Evolutionary conservation across 371 early-diverging fungal species (phyloP).

Genomic region (Mortierella sp.): DNA sequence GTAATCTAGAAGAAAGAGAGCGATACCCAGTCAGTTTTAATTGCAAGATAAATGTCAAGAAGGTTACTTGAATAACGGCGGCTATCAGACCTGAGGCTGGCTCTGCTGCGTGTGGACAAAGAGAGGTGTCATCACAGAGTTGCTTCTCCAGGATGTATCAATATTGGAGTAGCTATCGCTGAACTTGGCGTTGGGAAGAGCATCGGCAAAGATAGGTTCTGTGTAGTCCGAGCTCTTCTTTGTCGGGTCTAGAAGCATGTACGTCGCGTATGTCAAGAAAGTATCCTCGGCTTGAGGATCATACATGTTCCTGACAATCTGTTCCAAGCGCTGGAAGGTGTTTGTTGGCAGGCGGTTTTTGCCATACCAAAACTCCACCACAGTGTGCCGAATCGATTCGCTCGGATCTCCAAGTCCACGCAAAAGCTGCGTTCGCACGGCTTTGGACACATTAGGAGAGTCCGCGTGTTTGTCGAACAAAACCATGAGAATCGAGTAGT

Average conservation of each 20-base stretch:
- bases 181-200: conserved; percentile 75
- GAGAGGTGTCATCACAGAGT: conserved; percentile 76
- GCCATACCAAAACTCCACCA: conserved; percentile 65
- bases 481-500: conserved; percentile 60
- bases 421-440: conserved; percentile 63
- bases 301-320: conserved; percentile 70
- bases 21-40: neutral
- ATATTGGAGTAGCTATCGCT: conserved; percentile 64
- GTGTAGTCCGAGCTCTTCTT: conserved; percentile 71
- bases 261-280: conserved; percentile 72
- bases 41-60: neutral
- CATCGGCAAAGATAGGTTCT: conserved; percentile 70
- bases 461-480: conserved; percentile 31
- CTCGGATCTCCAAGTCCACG: conserved; percentile 70
- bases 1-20: conserved; percentile 13
- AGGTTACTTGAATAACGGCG: neutral
- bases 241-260: conserved; percentile 70
- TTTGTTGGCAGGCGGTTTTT: conserved; percentile 54
- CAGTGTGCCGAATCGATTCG: conserved; percentile 63
- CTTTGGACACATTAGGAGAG: conserved; percentile 28
- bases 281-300: conserved; percentile 72
- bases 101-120: conserved; percentile 72
- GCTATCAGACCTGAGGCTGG: conserved; percentile 32
- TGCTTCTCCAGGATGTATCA: conserved; percentile 72
- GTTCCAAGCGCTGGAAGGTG: conserved; percentile 60